Percentiles rank a stretch among this genome's conserved stretches.
phyloP scores from a whole-genome alignment of 1,284 basidiomycete species.

The Chalciporus piperatoides region DNA sequence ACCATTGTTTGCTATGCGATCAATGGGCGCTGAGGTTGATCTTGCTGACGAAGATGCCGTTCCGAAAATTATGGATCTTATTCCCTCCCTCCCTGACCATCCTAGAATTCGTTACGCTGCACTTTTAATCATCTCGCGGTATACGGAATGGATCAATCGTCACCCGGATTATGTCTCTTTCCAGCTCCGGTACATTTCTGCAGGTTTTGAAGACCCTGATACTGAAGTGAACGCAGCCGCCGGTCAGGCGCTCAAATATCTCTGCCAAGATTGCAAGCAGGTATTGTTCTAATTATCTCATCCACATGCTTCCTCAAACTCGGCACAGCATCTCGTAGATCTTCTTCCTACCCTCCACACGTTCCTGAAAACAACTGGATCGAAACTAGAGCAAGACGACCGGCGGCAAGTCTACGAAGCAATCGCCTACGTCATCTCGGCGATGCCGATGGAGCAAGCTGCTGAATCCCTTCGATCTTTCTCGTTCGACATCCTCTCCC shows the following conservation, averaged over 20 bases:
- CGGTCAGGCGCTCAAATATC: conserved; percentile 93
- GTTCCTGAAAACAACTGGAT: conserved; percentile 78
- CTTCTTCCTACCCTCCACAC: conserved; percentile 90
- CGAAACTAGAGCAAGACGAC: conserved; percentile 83
- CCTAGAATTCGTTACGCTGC: conserved; percentile 95
- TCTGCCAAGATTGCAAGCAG: conserved; percentile 95
- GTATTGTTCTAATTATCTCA: conserved; percentile 36
- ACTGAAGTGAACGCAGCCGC: conserved; percentile 88
- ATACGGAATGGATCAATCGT: conserved; percentile 94
- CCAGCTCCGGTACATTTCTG: conserved; percentile 88
- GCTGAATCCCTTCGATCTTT: conserved; percentile 85
- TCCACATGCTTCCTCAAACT: conserved; percentile 3
- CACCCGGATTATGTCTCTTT: conserved; percentile 87
- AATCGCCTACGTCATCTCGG: conserved; percentile 91
- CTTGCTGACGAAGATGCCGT: conserved; percentile 80
- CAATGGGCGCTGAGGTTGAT: conserved; percentile 96
- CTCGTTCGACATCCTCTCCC: conserved; percentile 66
- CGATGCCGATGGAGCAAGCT: conserved; percentile 84
- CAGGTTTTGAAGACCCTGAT: conserved; percentile 83
- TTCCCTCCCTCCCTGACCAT: conserved; percentile 87
- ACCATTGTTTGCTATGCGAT: conserved; percentile 95
- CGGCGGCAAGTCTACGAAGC: conserved; percentile 91
- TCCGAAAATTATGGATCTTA: conserved; percentile 93
- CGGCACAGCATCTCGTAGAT: conserved; percentile 76
- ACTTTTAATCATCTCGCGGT: conserved; percentile 91